phyloP scores from a whole-genome alignment of 305 asterid genomes.

The Rubia tinctorum region DNA sequence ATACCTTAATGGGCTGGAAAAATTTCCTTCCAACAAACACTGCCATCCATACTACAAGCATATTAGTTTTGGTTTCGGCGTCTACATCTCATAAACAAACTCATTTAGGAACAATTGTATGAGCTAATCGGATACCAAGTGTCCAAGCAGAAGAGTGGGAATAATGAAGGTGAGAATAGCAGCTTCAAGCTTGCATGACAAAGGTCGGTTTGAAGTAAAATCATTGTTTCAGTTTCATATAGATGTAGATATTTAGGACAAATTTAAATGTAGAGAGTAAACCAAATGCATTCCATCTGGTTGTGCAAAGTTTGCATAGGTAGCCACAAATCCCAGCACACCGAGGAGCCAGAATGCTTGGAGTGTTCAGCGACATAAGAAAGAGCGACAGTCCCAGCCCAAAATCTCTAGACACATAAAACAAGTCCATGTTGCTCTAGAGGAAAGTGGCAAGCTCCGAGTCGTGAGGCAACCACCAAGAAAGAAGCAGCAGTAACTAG shows the following conservation, averaged over 20 bases:
- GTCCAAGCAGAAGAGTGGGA: conserved; percentile 82
- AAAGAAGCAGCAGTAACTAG: conserved; percentile 78
- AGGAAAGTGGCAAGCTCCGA: conserved; percentile 32
- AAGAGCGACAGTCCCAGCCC: conserved; percentile 76
- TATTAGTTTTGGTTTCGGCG: conserved; percentile 51
- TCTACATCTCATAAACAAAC: conserved; percentile 51
- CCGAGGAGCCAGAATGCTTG: conserved; percentile 83
- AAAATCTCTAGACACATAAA: conserved; percentile 61
- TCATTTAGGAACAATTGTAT: no score
- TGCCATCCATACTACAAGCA: conserved; percentile 76
- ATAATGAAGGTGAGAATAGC: conserved; percentile 70
- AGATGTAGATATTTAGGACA: no score
- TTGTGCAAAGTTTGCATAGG: conserved; percentile 57
- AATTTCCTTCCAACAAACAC: conserved; percentile 93
- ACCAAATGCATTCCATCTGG: conserved; percentile 62
- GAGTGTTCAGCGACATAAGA: conserved; percentile 77
- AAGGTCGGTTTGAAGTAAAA: conserved; percentile 64
- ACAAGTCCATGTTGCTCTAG: conserved; percentile 41
- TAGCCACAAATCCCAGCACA: conserved; percentile 58
- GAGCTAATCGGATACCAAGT: conserved; percentile 76
- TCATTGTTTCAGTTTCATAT: no score
- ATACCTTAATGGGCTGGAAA: conserved; percentile 86
- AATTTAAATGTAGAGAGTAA: no score
- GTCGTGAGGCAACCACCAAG: conserved; percentile 45
- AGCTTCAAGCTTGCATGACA: conserved; percentile 95